Percentiles rank a stretch among this genome's conserved stretches.
These are phyloP conservation scores for Mimosa pudica DNA, from an alignment of 306 rosid genomes.

Conservation along the genomic window DNA sequence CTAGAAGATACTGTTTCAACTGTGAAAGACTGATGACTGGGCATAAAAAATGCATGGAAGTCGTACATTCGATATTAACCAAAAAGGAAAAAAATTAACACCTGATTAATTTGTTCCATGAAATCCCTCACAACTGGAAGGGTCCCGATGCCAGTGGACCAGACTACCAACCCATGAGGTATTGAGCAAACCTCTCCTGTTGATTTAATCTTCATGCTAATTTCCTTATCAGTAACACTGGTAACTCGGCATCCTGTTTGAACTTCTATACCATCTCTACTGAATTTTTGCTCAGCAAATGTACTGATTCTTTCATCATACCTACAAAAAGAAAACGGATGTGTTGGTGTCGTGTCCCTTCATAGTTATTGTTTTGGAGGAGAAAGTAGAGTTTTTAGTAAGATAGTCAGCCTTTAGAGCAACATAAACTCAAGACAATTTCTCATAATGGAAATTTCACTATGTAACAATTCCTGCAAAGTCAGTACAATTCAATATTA, in stretches of 20 bases:
- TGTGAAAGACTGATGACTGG: not conserved
- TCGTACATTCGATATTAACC: conserved; percentile 58
- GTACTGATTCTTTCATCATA: conserved; percentile 91
- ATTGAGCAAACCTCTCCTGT: conserved; percentile 65
- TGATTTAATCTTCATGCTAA: conserved; percentile 69
- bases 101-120: conserved; percentile 96
- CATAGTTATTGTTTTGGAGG: not conserved
- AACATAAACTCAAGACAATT: conserved; percentile 29
- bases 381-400: not conserved
- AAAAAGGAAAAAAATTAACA: conserved; percentile 15
- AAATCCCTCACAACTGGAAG: conserved; percentile 86
- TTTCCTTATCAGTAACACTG: conserved; percentile 73
- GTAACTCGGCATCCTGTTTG: conserved; percentile 89
- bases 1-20: not conserved
- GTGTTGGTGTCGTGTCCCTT: conserved; percentile 17
- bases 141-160: conserved; percentile 94
- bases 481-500: conserved; percentile 9
- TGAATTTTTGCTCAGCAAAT: conserved; percentile 85
- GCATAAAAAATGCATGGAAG: conserved; percentile 30
- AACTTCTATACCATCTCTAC: conserved; percentile 85
- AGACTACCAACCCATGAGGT: conserved; percentile 88
- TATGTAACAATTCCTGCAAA: not conserved
- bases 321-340: conserved; percentile 45
- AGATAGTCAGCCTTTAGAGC: not conserved
- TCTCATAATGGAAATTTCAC: conserved; percentile 1